Conservation (phyloP, 176 grass and related monocot genomes). For the Hsuehochloa calcarea region DNA sequence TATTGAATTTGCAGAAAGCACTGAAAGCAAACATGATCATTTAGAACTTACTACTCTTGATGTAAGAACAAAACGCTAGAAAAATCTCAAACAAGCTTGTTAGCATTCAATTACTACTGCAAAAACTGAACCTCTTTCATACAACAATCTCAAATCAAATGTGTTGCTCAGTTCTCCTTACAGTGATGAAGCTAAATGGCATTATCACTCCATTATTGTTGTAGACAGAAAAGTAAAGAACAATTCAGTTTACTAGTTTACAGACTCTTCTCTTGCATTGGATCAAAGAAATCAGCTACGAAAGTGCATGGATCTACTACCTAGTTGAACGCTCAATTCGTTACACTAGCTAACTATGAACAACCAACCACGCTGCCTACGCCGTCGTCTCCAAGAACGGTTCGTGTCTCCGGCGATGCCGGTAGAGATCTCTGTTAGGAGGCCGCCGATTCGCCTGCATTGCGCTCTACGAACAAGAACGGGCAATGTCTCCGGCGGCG, state of each 20-base stretch:
- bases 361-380: neutral
- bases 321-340: too few species aligned
- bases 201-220: constrained; percentile 5
- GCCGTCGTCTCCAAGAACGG: neutral
- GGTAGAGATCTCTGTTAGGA: neutral
- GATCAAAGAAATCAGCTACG: neutral
- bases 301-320: neutral
- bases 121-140: neutral
- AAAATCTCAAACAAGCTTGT: neutral
- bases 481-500: neutral
- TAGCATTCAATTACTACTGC: neutral
- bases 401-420: neutral
- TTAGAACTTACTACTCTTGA: neutral
- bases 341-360: neutral
- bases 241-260: neutral
- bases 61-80: neutral
- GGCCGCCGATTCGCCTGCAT: neutral
- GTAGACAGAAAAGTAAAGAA: neutral
- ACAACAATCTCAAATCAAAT: neutral
- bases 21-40: neutral
- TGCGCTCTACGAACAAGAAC: neutral
- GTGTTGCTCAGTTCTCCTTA: neutral
- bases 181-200: neutral
- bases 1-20: neutral
- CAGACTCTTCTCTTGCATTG: neutral